Percentiles rank a stretch among this genome's conserved stretches.
phyloP scores from a whole-genome alignment of 1,139 yeast species.

The Protomyces lactucae-debilis region DNA sequence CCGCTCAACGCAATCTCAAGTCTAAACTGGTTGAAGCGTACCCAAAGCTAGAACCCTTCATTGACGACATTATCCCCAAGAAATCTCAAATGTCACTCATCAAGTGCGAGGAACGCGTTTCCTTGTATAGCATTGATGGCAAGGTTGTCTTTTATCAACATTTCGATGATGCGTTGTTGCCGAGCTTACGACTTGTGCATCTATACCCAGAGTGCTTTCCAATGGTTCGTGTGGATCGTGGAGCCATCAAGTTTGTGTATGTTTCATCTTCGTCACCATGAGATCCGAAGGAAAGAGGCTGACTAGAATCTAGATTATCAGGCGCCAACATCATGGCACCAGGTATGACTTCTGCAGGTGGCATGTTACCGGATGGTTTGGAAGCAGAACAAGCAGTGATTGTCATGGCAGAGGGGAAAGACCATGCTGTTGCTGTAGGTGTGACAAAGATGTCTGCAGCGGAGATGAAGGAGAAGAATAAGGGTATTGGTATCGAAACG shows the following conservation, averaged over 20 bases:
- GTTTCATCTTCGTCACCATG: conserved; percentile 41
- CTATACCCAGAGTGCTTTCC: conserved; percentile 80
- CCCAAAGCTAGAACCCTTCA: conserved; percentile 64
- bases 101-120: conserved; percentile 49
- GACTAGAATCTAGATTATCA: neutral
- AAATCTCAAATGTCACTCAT: conserved; percentile 77
- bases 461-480: conserved; percentile 75
- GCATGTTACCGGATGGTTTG: conserved; percentile 65
- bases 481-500: conserved; percentile 86
- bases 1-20: conserved; percentile 81
- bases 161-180: conserved; percentile 71
- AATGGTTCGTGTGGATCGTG: conserved; percentile 84
- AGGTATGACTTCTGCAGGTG: conserved; percentile 89
- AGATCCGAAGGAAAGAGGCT: conserved; percentile 75
- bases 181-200: conserved; percentile 72
- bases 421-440: conserved; percentile 85
- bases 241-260: conserved; percentile 83
- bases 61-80: conserved; percentile 83
- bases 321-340: conserved; percentile 53
- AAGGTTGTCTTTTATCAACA: conserved; percentile 61
- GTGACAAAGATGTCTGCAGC: conserved; percentile 81
- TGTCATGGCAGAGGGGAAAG: conserved; percentile 89
- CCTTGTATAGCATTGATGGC: conserved; percentile 28
- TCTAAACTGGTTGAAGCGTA: conserved; percentile 66
- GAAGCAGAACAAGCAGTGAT: conserved; percentile 67